Conservation (phyloP, 257 asterid species). For the Ilex aquifolium region DNA sequence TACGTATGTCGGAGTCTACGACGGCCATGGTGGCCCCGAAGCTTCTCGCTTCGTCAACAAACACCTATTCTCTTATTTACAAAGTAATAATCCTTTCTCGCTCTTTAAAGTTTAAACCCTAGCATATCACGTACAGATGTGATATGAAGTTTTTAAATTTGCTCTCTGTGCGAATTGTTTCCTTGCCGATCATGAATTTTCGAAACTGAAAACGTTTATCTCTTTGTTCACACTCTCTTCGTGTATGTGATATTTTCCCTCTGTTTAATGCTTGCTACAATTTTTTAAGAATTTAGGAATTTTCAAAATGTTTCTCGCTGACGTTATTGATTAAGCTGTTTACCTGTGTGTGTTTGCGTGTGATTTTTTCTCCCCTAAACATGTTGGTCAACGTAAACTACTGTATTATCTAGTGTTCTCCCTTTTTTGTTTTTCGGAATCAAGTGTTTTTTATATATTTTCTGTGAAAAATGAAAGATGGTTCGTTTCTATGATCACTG, state of each 20-base stretch:
- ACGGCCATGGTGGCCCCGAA: constrained; percentile 98
- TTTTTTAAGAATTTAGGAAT: no score
- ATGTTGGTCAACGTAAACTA: neutral
- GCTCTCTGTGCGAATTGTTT: no score
- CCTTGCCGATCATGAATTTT: no score
- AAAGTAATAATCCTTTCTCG: constrained; percentile 32
- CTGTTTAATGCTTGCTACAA: no score
- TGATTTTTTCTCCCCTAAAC: neutral
- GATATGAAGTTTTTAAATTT: no score
- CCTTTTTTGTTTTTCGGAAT: neutral
- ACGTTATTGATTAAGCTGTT: no score
- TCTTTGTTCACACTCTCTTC: no score
- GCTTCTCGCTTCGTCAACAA: constrained; percentile 85
- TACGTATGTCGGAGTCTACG: constrained; percentile 88
- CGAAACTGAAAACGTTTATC: no score
- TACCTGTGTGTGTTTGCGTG: neutral
- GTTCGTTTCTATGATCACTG: neutral
- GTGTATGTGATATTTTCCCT: no score
- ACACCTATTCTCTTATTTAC: constrained; percentile 72
- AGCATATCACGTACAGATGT: neutral
- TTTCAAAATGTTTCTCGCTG: no score
- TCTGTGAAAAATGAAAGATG: neutral
- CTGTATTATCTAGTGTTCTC: neutral
- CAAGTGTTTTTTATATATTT: neutral
- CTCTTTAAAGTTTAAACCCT: neutral